Evolutionary conservation across 179 eudicot genomes (phyloP), one percentile per base, ranked within the genome.

Genomic region (Silene coronaria): DNA sequence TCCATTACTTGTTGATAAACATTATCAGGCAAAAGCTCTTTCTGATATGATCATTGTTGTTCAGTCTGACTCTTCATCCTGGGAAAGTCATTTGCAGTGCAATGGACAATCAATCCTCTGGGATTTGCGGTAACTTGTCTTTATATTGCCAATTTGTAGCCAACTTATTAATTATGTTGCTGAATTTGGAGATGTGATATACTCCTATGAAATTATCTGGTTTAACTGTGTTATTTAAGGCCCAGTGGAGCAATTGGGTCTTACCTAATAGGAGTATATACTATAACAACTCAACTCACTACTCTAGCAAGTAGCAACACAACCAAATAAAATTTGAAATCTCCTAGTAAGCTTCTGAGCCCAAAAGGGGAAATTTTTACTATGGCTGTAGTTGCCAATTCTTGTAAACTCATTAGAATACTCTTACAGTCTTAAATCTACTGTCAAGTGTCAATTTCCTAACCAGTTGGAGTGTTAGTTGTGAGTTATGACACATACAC

Each of bases 21-120:
- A 94, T 85, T 90, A 87, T 82, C 97, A 92, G 83, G 97, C 98
- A 53, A 94, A 92, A 82, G 89, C 98, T 30, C 97, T 94, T 76
- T 88, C 97, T 22, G 97, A 92, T 83, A 94, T 94, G 98, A 87
- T 94, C 74, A 79, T 94, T 64, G 96, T 94, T 81, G 97, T 87
- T 74, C 98, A 94, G 83, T 94, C 98, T 24, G 97, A 94, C 70
- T 62, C 85, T 26, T 77, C 97, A 80, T 88, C 97, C 26, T 94
- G 96, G 98, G 98, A 94, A 85, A 92, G 96, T 80, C 92, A 92
- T 82, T 85, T 90, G 77, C 98, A 94, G 78, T 94, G 98, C 87
- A 94, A 94, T 76, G 98, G 98, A 38, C 84, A 76, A 65, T 88
- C 98, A 19, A 77, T 94, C 64, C 64, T 90, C 75, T 89, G 88